These are phyloP conservation scores for Phytophthora sp. DNA, from an alignment of 352 stramenopile genomes.

Conservation along the genomic window DNA sequence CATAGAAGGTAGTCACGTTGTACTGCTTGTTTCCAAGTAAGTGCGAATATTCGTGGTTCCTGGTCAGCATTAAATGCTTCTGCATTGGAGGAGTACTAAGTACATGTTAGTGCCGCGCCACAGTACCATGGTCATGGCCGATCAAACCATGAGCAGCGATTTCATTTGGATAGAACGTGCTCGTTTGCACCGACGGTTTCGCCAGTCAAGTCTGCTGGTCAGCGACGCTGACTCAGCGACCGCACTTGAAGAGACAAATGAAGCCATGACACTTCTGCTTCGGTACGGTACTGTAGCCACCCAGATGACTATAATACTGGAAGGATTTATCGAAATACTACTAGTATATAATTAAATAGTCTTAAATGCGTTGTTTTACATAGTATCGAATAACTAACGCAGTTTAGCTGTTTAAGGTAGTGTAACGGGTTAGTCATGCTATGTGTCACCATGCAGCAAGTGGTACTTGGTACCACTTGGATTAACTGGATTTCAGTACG, in stretches of 20 bases:
- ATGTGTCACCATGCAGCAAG: no score
- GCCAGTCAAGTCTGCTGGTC: conserved; percentile 13
- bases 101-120: neutral
- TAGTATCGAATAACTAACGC: no score
- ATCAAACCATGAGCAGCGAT: no score
- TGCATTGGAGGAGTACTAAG: neutral
- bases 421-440: no score
- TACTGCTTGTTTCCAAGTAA: conserved; percentile 15
- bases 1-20: conserved; percentile 22
- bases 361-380: no score
- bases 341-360: no score
- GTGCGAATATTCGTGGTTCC: conserved; percentile 16
- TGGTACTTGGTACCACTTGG: no score
- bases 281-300: neutral
- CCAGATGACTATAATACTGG: no score
- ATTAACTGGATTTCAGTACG: no score
- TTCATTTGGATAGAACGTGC: conserved; percentile 10
- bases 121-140: neutral
- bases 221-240: no score
- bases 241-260: conserved; percentile 9
- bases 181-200: conserved; percentile 17
- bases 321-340: no score
- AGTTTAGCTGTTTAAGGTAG: no score
- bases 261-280: conserved; percentile 25
- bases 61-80: conserved; percentile 10